Conservation (phyloP, 441 rosid genomes). For the Adansonia rubrostipa region DNA sequence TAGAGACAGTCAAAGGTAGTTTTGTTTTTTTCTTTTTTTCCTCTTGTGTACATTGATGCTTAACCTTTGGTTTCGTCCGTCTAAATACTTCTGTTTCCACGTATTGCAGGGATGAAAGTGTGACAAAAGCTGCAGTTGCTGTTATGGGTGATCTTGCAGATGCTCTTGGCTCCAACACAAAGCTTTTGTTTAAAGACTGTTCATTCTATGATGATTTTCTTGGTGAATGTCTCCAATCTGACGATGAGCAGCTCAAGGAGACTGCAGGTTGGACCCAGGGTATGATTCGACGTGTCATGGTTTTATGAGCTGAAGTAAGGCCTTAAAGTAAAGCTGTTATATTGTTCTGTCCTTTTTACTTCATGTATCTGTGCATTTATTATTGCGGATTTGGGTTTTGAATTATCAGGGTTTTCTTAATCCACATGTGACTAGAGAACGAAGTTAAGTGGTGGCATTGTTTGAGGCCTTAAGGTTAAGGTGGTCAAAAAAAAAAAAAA, state of each 20-base stretch:
- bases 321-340: constrained; percentile 26
- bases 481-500: constrained; percentile 18
- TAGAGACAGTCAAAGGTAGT: constrained; percentile 70
- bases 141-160: constrained; percentile 97
- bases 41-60: neutral
- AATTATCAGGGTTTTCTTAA: constrained; percentile 23
- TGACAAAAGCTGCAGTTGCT: constrained; percentile 88
- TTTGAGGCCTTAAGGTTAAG: neutral
- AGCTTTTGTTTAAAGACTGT: constrained; percentile 64
- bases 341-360: neutral
- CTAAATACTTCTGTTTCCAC: neutral
- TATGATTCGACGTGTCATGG: constrained; percentile 81
- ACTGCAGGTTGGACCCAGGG: constrained; percentile 89
- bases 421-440: constrained; percentile 26
- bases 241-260: constrained; percentile 83
- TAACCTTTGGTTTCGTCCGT: neutral
- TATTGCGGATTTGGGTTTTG: constrained; percentile 24
- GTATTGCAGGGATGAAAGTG: constrained; percentile 72
- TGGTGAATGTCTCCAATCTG: constrained; percentile 75
- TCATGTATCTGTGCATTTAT: constrained; percentile 26
- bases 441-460: constrained; percentile 21
- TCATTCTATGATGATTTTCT: constrained; percentile 65
- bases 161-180: constrained; percentile 75
- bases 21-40: neutral
- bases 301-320: constrained; percentile 42